phyloP scores from a whole-genome alignment of 202 grass and related monocot species.

The Carex arenaria region DNA sequence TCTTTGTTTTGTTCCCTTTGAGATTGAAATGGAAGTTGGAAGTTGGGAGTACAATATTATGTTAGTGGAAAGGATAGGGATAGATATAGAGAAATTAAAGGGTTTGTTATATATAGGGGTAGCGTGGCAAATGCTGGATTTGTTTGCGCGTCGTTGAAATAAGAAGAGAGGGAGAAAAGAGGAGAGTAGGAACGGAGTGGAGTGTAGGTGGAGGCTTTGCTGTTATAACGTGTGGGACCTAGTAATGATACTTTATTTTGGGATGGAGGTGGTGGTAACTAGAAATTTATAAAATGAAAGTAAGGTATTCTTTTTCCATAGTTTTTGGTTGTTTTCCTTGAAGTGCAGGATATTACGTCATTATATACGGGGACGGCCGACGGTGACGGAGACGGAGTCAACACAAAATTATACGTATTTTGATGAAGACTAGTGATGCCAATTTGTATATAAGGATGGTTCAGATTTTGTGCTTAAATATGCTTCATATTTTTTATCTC shows the following conservation, averaged over 20 bases:
- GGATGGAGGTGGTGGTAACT: neutral
- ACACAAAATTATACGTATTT: no score
- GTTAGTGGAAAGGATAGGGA: neutral
- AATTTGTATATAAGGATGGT: no score
- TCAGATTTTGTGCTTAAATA: no score
- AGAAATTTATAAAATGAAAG: slow-evolving; percentile 4
- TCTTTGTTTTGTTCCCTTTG: neutral
- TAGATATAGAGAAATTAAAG: neutral
- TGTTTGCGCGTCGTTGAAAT: slow-evolving; percentile 25
- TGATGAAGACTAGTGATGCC: no score
- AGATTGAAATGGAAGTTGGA: neutral
- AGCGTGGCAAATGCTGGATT: slow-evolving; percentile 10
- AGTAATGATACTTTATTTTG: neutral
- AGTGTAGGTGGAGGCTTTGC: slow-evolving; percentile 14
- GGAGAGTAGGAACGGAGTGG: neutral
- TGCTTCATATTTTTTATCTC: no score
- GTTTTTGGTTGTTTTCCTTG: neutral
- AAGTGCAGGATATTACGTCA: neutral
- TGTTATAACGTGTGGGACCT: slow-evolving; percentile 23
- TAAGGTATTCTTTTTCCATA: neutral
- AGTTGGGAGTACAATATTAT: neutral
- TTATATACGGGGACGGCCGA: neutral
- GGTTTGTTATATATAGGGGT: neutral
- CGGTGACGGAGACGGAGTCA: no score
- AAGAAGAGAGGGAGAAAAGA: neutral